A percentile compares a stretch with the other conserved stretches of the same genome.
Evolutionary conservation across 352 stramenopile genomes (phyloP).

Genomic region (Elongisporangium senticosum): DNA sequence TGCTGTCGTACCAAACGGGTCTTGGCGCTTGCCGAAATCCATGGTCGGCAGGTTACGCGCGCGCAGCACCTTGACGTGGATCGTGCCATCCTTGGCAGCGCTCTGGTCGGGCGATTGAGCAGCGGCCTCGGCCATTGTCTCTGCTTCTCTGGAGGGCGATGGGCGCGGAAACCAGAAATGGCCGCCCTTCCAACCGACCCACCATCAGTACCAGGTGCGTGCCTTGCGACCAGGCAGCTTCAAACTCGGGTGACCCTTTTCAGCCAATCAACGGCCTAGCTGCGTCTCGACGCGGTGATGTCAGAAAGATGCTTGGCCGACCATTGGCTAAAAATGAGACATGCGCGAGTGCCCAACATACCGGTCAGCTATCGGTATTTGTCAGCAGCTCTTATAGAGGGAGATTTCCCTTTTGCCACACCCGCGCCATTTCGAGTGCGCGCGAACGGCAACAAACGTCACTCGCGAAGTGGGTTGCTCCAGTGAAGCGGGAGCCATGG

Average conservation of each 20-base stretch:
- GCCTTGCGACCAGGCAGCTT: background rate
- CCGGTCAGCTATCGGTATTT: background rate
- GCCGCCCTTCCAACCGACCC: background rate
- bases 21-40: constrained; percentile 78
- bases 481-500: constrained; percentile 18
- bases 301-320: background rate
- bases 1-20: constrained; percentile 49
- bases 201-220: background rate
- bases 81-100: constrained; percentile 43
- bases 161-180: background rate
- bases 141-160: background rate
- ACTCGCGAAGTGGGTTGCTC: constrained; percentile 2
- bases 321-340: background rate
- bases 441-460: background rate
- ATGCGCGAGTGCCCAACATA: background rate
- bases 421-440: background rate
- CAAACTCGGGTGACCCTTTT: background rate
- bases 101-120: background rate
- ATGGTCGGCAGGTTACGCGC: constrained; percentile 60
- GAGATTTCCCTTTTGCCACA: constrained; percentile 28
- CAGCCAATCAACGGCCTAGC: background rate
- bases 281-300: background rate
- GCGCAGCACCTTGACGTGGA: constrained; percentile 68
- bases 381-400: constrained; percentile 21
- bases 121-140: background rate